Evolutionary conservation across 1,284 basidiomycete genomes (phyloP).

Genomic region (Bothia castanella): DNA sequence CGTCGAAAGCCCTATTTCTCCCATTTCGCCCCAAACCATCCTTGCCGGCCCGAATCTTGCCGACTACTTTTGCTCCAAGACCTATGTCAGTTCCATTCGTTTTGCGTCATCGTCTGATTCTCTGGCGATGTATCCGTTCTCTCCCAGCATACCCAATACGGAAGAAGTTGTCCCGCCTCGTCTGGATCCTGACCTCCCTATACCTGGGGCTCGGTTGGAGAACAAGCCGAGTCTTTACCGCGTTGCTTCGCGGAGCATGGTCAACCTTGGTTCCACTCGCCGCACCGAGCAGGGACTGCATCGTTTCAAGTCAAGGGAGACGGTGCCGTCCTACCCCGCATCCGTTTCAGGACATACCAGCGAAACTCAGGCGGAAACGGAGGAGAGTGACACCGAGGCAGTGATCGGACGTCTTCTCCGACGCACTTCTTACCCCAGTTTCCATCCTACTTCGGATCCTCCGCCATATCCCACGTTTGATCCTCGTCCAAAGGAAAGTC

Average conservation of each 20-base stretch:
- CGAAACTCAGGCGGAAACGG: conserved; percentile 17
- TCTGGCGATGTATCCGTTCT: conserved; percentile 15
- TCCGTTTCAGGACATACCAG: conserved; percentile 14
- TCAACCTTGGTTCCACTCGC: conserved; percentile 37
- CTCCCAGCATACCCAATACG: conserved; percentile 10
- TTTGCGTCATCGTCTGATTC: conserved; percentile 13
- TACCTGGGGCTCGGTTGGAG: conserved; percentile 11
- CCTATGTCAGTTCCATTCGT: conserved; percentile 8
- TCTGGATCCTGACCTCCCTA: conserved; percentile 6
- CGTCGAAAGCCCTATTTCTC: conserved; percentile 5
- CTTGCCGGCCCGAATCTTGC: conserved; percentile 12
- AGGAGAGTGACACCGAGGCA: conserved; percentile 25
- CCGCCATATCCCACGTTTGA: conserved; percentile 35
- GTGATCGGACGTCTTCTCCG: conserved; percentile 27
- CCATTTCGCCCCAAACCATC: conserved; percentile 1
- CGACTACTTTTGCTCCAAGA: conserved; percentile 33
- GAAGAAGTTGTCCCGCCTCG: conserved; percentile 2
- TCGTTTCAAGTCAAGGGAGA: conserved; percentile 17
- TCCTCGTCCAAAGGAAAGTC: conserved; percentile 22
- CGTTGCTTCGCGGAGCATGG: conserved; percentile 48
- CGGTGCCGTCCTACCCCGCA: conserved; percentile 5
- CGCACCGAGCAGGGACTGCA: conserved; percentile 7
- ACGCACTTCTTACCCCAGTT: conserved; percentile 35
- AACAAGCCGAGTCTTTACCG: conserved; percentile 27
- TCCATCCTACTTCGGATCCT: conserved; percentile 31